Evolutionary conservation across 2,329 filamentous ascomycete species (phyloP).

Genomic region (Fusarium haematococcum): DNA sequence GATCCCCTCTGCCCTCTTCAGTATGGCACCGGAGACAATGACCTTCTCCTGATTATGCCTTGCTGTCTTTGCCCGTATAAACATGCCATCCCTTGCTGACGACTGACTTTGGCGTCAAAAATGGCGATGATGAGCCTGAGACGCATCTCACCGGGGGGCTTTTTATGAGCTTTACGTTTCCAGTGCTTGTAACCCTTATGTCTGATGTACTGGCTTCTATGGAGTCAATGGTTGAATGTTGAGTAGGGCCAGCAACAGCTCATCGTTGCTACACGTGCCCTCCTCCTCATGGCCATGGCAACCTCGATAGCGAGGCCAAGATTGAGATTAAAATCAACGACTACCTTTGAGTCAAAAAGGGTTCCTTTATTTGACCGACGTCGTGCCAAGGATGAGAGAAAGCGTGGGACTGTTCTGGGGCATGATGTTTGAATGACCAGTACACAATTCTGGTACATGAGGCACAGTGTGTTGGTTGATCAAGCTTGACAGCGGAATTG

Average conservation of each 20-base stretch:
- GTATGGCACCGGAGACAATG: background rate
- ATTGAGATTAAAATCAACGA: background rate
- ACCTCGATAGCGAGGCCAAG: background rate
- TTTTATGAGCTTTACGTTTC: background rate
- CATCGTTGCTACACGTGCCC: background rate
- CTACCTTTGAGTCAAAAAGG: background rate
- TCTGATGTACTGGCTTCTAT: background rate
- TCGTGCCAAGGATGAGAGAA: no score
- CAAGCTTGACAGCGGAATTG: no score
- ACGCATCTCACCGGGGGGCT: background rate
- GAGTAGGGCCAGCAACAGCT: background rate
- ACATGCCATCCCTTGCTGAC: background rate
- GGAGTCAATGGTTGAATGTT: background rate
- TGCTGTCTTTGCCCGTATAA: background rate
- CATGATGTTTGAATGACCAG: no score
- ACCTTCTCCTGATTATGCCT: background rate
- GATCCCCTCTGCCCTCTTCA: background rate
- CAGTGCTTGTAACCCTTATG: background rate
- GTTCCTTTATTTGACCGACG: no score
- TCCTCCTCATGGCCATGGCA: background rate
- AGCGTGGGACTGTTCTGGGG: no score
- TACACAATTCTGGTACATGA: no score
- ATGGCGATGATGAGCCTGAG: background rate
- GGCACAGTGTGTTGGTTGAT: no score
- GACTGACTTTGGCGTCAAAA: background rate